phyloP scores from a whole-genome alignment of 1,284 basidiomycete species.

The Gomphus bonarii region DNA sequence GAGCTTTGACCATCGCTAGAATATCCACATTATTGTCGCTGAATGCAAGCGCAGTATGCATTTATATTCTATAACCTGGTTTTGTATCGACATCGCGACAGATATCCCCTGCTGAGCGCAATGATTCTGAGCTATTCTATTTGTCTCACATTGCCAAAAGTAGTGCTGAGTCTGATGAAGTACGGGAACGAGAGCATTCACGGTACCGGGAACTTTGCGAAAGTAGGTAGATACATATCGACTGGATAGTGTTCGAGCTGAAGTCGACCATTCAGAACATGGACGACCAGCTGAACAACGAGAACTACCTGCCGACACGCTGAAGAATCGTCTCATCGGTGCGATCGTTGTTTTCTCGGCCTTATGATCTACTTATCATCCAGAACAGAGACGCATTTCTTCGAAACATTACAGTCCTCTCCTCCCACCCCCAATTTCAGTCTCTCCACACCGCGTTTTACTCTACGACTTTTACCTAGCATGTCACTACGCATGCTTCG shows the following conservation, averaged over 20 bases:
- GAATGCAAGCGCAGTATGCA: constrained; percentile 58
- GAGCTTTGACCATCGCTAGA: constrained; percentile 64
- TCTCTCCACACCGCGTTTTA: neutral
- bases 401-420: constrained; percentile 15
- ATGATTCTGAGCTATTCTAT: constrained; percentile 84
- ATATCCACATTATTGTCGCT: constrained; percentile 53
- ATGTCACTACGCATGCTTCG: constrained; percentile 53
- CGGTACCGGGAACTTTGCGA: constrained; percentile 52
- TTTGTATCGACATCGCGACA: constrained; percentile 21
- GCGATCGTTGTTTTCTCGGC: constrained; percentile 16
- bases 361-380: constrained; percentile 2
- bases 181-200: constrained; percentile 40
- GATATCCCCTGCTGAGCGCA: constrained; percentile 64
- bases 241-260: neutral
- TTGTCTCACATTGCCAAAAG: constrained; percentile 50
- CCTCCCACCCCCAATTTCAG: constrained; percentile 22
- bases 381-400: constrained; percentile 27
- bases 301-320: constrained; percentile 35
- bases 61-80: neutral
- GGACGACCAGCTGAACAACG: constrained; percentile 39
- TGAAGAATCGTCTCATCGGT: constrained; percentile 57
- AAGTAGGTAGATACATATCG: constrained; percentile 35
- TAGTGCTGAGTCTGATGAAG: constrained; percentile 31
- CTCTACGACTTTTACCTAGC: constrained; percentile 43
- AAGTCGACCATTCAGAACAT: constrained; percentile 38